A percentile compares a stretch with the other conserved stretches of the same genome.
phyloP scores from a whole-genome alignment of 78 protist genomes.

The Anaeramoeba flamelloides region DNA sequence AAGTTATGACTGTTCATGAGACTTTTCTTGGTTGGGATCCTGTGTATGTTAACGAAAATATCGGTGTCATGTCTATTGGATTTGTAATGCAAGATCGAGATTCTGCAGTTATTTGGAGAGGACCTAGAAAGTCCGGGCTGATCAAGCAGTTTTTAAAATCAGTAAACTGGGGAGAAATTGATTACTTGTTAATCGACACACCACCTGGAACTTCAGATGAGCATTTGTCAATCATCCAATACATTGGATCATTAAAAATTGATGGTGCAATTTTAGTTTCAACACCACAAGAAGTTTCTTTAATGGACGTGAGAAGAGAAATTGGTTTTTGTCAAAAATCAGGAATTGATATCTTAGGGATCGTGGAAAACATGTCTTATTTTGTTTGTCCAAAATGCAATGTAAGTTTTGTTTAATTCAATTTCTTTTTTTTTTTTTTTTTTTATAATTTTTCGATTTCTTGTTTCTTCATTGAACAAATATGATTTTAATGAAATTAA shows the following conservation, averaged over 20 bases:
- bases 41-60: conserved; percentile 59
- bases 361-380: background rate
- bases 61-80: conserved; percentile 83
- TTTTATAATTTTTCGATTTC: no score
- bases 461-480: no score
- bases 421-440: background rate
- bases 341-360: background rate
- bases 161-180: conserved; percentile 87
- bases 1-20: conserved; percentile 44
- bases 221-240: background rate
- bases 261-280: conserved; percentile 1
- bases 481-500: no score
- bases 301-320: background rate
- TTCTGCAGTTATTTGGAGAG: conserved; percentile 95
- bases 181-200: conserved; percentile 87
- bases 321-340: background rate
- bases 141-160: conserved; percentile 64
- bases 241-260: background rate
- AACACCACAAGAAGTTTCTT: conserved; percentile 1
- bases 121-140: conserved; percentile 82
- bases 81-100: conserved; percentile 55
- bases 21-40: conserved; percentile 78
- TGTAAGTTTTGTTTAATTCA: background rate
- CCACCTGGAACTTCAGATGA: conserved; percentile 64
- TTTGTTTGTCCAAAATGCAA: background rate